Evolutionary conservation across 345 rosid genomes (phyloP).

Genomic region (Populus simonii): DNA sequence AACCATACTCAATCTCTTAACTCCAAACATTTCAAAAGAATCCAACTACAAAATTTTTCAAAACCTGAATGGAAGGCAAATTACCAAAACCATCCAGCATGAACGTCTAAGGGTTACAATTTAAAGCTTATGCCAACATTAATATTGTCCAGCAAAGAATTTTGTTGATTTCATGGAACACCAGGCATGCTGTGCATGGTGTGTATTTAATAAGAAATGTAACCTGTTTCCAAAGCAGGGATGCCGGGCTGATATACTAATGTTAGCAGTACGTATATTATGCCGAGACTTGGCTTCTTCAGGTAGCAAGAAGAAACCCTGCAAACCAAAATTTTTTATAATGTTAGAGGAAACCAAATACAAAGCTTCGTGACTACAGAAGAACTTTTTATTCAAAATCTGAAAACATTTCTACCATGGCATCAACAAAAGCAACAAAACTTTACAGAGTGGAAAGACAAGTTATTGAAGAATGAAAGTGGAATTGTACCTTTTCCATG

Average conservation of each 20-base stretch:
- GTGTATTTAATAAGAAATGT: conserved; percentile 1
- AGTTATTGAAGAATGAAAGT: neutral
- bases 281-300: conserved; percentile 83
- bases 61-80: neutral
- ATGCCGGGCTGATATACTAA: conserved; percentile 87
- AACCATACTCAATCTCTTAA: neutral
- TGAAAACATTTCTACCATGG: neutral
- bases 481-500: conserved; percentile 69
- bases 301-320: conserved; percentile 94
- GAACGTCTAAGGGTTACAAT: neutral
- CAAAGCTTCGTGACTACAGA: neutral
- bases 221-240: conserved; percentile 99
- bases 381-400: neutral
- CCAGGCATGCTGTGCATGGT: neutral
- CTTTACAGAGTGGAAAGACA: neutral
- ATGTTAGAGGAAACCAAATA: conserved; percentile 7
- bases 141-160: neutral
- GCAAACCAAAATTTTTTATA: conserved; percentile 12
- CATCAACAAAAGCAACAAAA: conserved; percentile 7
- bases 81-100: neutral
- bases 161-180: neutral
- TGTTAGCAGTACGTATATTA: conserved; percentile 73
- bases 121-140: neutral
- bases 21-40: neutral
- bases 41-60: neutral